Evolutionary conservation across 2,329 filamentous ascomycete genomes (phyloP).

Genomic region (Colletotrichum eleusines): DNA sequence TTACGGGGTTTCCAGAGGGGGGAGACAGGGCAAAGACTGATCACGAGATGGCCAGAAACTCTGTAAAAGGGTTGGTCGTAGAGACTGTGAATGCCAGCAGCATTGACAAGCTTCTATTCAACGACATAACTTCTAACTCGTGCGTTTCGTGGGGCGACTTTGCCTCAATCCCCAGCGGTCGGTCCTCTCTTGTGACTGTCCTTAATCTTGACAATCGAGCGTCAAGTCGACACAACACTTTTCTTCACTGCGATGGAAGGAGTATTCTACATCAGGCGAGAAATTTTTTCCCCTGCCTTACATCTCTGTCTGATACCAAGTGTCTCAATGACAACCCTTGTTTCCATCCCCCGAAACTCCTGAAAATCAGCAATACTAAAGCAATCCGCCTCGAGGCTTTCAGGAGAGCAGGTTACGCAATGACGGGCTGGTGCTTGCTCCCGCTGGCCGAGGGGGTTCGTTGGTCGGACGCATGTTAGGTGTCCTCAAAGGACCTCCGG

Average conservation of each 20-base stretch:
- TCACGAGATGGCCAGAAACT: background rate
- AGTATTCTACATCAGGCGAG: conserved; percentile 21
- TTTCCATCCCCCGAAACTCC: conserved; percentile 1
- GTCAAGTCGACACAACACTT: background rate
- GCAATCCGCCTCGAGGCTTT: conserved; percentile 39
- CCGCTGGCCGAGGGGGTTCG: conserved; percentile 53
- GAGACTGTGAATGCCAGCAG: background rate
- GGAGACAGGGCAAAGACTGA: background rate
- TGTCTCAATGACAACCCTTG: background rate
- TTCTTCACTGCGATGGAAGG: background rate
- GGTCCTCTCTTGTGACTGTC: background rate
- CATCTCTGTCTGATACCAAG: background rate
- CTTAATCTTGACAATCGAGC: conserved; percentile 4
- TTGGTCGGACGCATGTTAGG: conserved; percentile 43
- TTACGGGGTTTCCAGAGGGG: background rate
- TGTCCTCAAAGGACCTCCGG: conserved; percentile 45
- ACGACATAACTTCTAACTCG: conserved; percentile 30
- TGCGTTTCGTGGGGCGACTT: background rate
- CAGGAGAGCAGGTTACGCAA: conserved; percentile 79
- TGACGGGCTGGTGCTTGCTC: conserved; percentile 83
- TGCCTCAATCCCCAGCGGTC: background rate
- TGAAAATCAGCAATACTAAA: background rate
- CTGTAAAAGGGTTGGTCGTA: background rate
- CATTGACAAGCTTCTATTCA: conserved; percentile 38
- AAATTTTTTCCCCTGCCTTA: background rate